These are phyloP conservation scores for Penicillium daleae DNA, from an alignment of 495 filamentous ascomycete species.

Conservation along the genomic window DNA sequence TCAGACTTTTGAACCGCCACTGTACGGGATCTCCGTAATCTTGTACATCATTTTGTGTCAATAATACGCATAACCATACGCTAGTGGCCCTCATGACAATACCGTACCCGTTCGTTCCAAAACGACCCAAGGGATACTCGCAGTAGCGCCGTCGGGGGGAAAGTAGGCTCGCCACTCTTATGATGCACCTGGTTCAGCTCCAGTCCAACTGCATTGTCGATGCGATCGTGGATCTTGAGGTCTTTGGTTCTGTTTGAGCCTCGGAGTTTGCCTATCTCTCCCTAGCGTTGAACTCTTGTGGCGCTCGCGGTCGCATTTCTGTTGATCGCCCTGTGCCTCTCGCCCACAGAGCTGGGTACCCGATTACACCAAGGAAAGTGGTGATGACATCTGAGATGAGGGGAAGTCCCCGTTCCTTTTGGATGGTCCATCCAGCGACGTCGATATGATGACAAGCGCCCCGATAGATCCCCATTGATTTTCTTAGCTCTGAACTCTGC, in stretches of 20 bases:
- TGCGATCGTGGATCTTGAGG: background rate
- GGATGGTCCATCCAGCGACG: slow-evolving; percentile 15
- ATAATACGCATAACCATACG: background rate
- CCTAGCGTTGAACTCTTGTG: background rate
- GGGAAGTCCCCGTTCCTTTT: slow-evolving; percentile 7
- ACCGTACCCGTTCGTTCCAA: slow-evolving; percentile 20
- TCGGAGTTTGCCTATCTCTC: background rate
- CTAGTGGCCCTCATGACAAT: background rate
- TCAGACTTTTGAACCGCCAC: no score
- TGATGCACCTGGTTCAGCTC: slow-evolving; percentile 9
- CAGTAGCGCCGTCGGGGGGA: slow-evolving; percentile 30
- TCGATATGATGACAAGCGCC: slow-evolving; percentile 32
- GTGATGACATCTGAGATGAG: slow-evolving; percentile 19
- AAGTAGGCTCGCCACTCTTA: slow-evolving; percentile 25
- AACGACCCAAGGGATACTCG: slow-evolving; percentile 21
- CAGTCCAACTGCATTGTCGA: background rate
- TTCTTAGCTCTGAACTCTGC: background rate
- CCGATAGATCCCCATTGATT: background rate
- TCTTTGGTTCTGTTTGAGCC: background rate
- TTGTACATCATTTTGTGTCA: background rate
- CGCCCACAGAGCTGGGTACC: background rate
- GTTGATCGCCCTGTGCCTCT: background rate
- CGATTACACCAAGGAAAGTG: slow-evolving; percentile 12
- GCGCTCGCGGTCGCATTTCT: background rate
- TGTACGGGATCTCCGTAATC: background rate